These are phyloP conservation scores for Hyaloperonospora arabidopsidis DNA, from an alignment of 352 stramenopile species.

Conservation along the genomic window DNA sequence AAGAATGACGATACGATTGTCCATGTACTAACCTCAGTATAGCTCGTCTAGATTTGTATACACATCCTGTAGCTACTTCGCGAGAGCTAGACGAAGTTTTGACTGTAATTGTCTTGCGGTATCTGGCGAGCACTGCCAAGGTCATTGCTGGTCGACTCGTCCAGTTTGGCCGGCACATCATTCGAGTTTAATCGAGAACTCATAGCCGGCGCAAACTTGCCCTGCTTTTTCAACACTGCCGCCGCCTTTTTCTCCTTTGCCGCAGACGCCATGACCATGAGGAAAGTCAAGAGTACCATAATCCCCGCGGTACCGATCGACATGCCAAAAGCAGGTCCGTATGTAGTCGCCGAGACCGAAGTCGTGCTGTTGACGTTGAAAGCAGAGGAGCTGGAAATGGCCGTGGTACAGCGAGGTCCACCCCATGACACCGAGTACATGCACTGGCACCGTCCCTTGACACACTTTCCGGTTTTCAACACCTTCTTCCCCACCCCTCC, in stretches of 20 bases:
- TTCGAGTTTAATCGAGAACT: not conserved
- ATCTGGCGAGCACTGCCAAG: too few species aligned
- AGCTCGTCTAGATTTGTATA: too few species aligned
- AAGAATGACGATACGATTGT: too few species aligned
- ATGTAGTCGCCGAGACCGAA: constrained; percentile 19
- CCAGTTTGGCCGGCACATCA: not conserved
- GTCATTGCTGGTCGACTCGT: not conserved
- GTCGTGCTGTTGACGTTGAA: constrained; percentile 6
- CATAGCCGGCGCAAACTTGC: not conserved
- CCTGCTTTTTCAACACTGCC: constrained; percentile 14
- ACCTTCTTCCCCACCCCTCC: constrained; percentile 7
- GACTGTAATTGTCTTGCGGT: constrained; percentile 22
- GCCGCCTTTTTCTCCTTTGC: constrained; percentile 11
- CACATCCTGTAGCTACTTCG: too few species aligned
- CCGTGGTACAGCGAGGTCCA: constrained; percentile 45
- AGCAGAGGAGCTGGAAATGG: constrained; percentile 19
- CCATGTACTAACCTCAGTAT: too few species aligned
- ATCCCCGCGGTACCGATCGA: constrained; percentile 26
- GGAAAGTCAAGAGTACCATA: constrained; percentile 27
- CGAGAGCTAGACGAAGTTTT: constrained; percentile 23
- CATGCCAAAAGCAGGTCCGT: constrained; percentile 31
- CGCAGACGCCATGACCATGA: constrained; percentile 17
- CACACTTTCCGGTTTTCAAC: constrained; percentile 43
- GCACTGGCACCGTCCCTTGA: constrained; percentile 48
- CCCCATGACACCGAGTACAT: constrained; percentile 38